Evolutionary conservation across 768 basidiomycete species (phyloP), one percentile per base, ranked within the genome.

Genomic region (Cystofilobasidium ferigula): DNA sequence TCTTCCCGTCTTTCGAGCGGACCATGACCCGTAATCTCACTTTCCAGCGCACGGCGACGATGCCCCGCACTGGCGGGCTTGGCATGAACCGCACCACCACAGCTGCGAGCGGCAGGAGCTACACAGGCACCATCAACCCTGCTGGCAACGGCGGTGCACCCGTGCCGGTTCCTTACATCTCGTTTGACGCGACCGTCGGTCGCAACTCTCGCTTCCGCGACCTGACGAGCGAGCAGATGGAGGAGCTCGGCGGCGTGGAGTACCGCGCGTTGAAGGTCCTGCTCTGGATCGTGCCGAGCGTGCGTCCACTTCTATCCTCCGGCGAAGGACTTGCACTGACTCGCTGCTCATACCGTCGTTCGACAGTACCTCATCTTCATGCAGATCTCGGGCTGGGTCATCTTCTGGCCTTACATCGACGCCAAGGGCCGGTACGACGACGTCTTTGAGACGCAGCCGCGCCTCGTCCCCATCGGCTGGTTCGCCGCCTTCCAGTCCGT

Each of bases 181-280:
- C 85, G 1, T 97, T 95, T 73, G 83, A 89, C 53, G 87, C 89
- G 10, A 64, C 73, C n/a, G 88, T 92, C n/a, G 88, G 89, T 0
- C 81, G 85, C 38, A 94, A 93, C 73, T 89, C 75, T 61, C 73
- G 76, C 57, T 81, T 81, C 69, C 73, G 78, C 75, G 69, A 73
- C 26, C 76, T 94, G 61, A 88, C 85, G 0, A 80, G 82, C 24
- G 89, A 91, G 56, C 87, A 97, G 72, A 78, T 88, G 70, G 91
- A 94, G 70, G 90, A 95, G 74, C 78, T 98, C 6, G 92, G 92
- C 5, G 93, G 94, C 24, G 86, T 95, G 9, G 94, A 99, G 74
- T 98, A 88, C 73, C 82, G 91, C 13, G 88, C 87, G 16, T 77
- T 95, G 69, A 85, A 85, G 51, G 83, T 86, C 2, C 75, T 95